These are phyloP conservation scores for Penicillium angulare DNA, from an alignment of 495 filamentous ascomycete species.

Conservation along the genomic window DNA sequence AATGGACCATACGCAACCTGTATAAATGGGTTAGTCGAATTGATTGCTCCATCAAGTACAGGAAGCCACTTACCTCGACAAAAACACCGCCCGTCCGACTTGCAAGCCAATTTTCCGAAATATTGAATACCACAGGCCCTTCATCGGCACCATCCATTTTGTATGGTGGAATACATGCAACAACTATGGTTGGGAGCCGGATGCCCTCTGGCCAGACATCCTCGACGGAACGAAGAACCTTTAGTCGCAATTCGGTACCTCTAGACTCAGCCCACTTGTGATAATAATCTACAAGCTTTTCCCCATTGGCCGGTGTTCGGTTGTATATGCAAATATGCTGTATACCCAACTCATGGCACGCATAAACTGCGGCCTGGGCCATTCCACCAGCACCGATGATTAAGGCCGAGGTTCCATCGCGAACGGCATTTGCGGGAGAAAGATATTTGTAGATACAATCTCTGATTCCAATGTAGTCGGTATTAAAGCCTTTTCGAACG, in stretches of 20 bases:
- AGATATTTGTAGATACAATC: conserved; percentile 61
- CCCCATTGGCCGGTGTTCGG: conserved; percentile 52
- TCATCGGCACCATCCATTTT: conserved; percentile 44
- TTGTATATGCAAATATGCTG: conserved; percentile 63
- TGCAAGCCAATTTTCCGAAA: conserved; percentile 65
- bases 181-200: conserved; percentile 62
- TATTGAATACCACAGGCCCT: conserved; percentile 56
- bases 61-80: conserved; percentile 49
- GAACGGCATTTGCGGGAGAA: conserved; percentile 36
- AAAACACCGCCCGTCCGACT: conserved; percentile 74
- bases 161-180: conserved; percentile 65
- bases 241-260: conserved; percentile 44
- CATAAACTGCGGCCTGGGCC: conserved; percentile 61
- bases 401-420: conserved; percentile 49
- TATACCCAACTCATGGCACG: conserved; percentile 55
- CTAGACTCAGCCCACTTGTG: conserved; percentile 26
- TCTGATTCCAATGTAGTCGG: conserved; percentile 64
- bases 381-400: conserved; percentile 64
- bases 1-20: conserved; percentile 38
- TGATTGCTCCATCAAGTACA: not conserved
- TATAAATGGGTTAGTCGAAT: conserved; percentile 33
- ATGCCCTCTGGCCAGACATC: conserved; percentile 48
- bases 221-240: conserved; percentile 46
- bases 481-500: conserved; percentile 58
- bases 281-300: conserved; percentile 46